These are phyloP conservation scores for Acanthamoeba triangularis DNA, from an alignment of 208 protist genomes.

Conservation along the genomic window DNA sequence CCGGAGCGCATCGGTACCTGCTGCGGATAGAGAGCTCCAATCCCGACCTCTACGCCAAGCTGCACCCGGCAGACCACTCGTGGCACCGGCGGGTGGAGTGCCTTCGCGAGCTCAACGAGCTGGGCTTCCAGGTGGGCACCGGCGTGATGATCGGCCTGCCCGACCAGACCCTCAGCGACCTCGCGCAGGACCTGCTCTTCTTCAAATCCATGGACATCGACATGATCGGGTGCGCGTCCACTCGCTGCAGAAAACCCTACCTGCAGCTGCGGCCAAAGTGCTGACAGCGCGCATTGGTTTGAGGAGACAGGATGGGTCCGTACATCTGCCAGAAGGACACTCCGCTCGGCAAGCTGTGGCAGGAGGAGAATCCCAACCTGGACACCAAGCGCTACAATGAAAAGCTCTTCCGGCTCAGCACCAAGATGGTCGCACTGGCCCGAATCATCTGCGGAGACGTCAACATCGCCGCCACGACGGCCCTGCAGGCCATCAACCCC, in stretches of 20 bases:
- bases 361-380: slow-evolving; percentile 44
- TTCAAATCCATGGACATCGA: slow-evolving; percentile 83
- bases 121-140: slow-evolving; percentile 82
- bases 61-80: slow-evolving; percentile 86
- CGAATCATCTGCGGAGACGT: slow-evolving; percentile 77
- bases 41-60: slow-evolving; percentile 84
- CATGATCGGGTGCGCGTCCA: slow-evolving; percentile 83
- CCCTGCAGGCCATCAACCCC: slow-evolving; percentile 83
- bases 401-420: slow-evolving; percentile 65
- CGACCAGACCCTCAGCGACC: slow-evolving; percentile 82
- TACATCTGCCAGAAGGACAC: slow-evolving; percentile 84
- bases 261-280: not conserved
- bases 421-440: slow-evolving; percentile 81
- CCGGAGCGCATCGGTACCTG: slow-evolving; percentile 85
- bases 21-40: slow-evolving; percentile 89
- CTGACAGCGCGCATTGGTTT: not conserved
- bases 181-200: slow-evolving; percentile 86
- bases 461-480: slow-evolving; percentile 89
- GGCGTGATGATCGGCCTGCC: slow-evolving; percentile 88
- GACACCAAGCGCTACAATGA: slow-evolving; percentile 70
- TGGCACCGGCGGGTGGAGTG: slow-evolving; percentile 78
- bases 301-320: slow-evolving; percentile 82
- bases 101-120: slow-evolving; percentile 77
- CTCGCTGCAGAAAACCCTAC: not conserved
- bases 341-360: slow-evolving; percentile 81